Evolutionary conservation across 352 stramenopile genomes (phyloP).

Genomic region (Phytophthora brassicae): DNA sequence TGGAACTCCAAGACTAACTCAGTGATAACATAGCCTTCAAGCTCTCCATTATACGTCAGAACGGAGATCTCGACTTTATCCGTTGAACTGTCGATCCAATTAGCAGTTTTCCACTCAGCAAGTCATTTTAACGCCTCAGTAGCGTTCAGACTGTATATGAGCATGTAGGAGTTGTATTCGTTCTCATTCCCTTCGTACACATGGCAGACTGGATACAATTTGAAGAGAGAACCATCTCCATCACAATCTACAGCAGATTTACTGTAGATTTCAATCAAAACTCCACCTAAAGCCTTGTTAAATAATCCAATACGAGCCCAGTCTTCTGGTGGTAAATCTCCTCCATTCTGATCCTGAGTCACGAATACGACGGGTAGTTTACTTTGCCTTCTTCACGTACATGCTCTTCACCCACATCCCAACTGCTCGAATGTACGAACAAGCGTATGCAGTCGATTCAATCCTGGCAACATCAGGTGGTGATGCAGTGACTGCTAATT

Average conservation of each 20-base stretch:
- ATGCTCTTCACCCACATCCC: conserved; percentile 53
- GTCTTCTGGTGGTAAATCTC: conserved; percentile 25
- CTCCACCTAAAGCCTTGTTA: conserved; percentile 41
- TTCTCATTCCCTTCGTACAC: conserved; percentile 17
- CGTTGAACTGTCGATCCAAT: conserved; percentile 38
- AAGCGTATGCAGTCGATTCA: conserved; percentile 33
- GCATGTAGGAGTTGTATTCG: conserved; percentile 18
- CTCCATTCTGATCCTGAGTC: conserved; percentile 45
- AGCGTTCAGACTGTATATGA: conserved; percentile 31
- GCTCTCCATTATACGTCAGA: conserved; percentile 49
- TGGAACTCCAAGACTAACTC: conserved; percentile 33
- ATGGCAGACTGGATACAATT: conserved; percentile 42
- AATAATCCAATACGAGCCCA: conserved; percentile 34
- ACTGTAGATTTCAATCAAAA: conserved; percentile 29
- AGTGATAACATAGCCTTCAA: conserved; percentile 40
- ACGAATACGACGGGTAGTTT: conserved; percentile 48
- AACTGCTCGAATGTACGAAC: conserved; percentile 31
- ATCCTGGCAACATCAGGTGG: conserved; percentile 38
- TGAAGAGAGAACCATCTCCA: conserved; percentile 21
- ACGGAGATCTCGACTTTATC: conserved; percentile 35
- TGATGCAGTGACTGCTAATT: conserved; percentile 38
- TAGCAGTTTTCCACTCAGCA: conserved; percentile 20
- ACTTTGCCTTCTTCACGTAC: conserved; percentile 42
- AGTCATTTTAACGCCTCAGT: conserved; percentile 24
- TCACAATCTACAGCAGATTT: conserved; percentile 21